Base-by-base conservation (phyloP, 2,329 filamentous ascomycete genomes). In the Leptographium flavum region DNA sequence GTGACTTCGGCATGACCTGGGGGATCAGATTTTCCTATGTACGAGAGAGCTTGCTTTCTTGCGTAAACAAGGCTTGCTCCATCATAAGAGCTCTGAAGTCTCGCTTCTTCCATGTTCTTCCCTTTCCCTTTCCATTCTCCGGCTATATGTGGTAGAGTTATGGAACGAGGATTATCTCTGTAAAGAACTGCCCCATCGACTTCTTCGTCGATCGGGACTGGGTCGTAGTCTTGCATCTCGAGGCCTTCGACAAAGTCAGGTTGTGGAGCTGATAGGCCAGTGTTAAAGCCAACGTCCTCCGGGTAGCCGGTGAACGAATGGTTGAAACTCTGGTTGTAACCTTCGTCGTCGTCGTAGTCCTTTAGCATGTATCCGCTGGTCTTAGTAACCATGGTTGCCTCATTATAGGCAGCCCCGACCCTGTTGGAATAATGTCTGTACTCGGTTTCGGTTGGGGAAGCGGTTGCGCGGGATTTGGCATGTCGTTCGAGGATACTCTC, bases 21-120 rank as follows among this genome's bases (percentile, higher is more conserved):
- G 3, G 48, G 46, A 17, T 56, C 49, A 0, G 51, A 19, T 19
- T 49, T 45, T 1, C 49, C 51, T 2, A 56, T 22, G 11, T 46
- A 52, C 5, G 28, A 3, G 1, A 60, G 54, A 28, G 57, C 57
- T 10, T 52, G 38, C 19, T 53, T 58, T 17, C 58, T 49, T 4
- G 52, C 53, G 21, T 56, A 54, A 14, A 57, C 56, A 6, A 60
- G 49, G 1, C 55, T 51, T 2, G 57, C 55, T 7, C 57, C 58
- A 31, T 54, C 48, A 31, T 57, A 56, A 1, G 50, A 45, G 40
- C 52, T 49, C 42, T 53, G 51, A 10, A 53, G n/a, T 37, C 23
- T 46, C 13, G 53, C 55, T 31, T 46, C 4, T 14, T 43, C 33
- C 48, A 53, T 45, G 38, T 51, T 25, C 6, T 49, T 46, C 6